A percentile compares a stretch with the other conserved stretches of the same genome.
These are phyloP conservation scores for Podospora pseudocomata DNA, from an alignment of 495 filamentous ascomycete genomes.

Conservation along the genomic window DNA sequence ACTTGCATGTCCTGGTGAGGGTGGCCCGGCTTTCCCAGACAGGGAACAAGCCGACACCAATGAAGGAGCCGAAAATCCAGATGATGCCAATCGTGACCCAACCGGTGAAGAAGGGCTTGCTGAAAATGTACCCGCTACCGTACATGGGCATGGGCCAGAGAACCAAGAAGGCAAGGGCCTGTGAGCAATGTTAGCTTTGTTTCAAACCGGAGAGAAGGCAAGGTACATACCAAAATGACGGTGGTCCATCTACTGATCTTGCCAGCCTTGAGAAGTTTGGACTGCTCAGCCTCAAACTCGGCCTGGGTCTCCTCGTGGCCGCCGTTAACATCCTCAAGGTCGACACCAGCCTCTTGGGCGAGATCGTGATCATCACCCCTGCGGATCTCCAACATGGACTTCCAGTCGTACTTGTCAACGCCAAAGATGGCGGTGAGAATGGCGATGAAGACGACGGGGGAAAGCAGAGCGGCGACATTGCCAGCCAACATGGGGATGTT, in stretches of 20 bases:
- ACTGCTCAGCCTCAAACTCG: constrained; percentile 57
- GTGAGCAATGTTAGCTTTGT: neutral
- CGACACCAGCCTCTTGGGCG: constrained; percentile 61
- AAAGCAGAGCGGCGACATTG: constrained; percentile 72
- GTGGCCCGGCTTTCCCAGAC: constrained; percentile 75
- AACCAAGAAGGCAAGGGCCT: constrained; percentile 70
- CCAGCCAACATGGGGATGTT: constrained; percentile 91
- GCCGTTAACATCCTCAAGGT: constrained; percentile 66
- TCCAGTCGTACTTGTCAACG: constrained; percentile 83
- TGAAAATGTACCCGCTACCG: constrained; percentile 80
- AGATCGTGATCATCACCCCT: constrained; percentile 80
- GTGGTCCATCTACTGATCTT: constrained; percentile 78
- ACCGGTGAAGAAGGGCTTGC: constrained; percentile 86
- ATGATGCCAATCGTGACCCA: constrained; percentile 84
- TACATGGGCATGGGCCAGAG: constrained; percentile 98
- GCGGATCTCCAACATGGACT: constrained; percentile 78
- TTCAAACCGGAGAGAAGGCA: neutral
- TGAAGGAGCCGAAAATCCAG: constrained; percentile 75
- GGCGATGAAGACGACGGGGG: constrained; percentile 74
- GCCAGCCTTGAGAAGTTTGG: constrained; percentile 65
- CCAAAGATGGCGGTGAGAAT: constrained; percentile 72
- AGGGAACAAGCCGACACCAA: constrained; percentile 77
- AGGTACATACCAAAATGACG: constrained; percentile 49
- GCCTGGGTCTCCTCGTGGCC: constrained; percentile 39
- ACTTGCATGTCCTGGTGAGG: constrained; percentile 59